Conservation (phyloP, 2,329 filamentous ascomycete species). For the Knufia fluminis region DNA sequence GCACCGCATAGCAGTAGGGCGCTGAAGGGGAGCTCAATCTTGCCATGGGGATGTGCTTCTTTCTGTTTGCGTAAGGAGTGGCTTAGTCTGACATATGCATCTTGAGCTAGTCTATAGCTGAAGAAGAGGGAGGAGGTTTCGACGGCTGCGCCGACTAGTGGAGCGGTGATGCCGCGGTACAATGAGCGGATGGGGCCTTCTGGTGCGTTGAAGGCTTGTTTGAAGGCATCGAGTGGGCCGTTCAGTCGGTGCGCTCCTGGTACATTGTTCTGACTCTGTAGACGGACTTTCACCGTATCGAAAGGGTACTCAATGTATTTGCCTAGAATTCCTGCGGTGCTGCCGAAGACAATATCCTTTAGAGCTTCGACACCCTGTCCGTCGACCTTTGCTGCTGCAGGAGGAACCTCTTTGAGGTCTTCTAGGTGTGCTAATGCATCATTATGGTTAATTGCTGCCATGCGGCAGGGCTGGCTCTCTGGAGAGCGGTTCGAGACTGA, state of each 20-base stretch:
- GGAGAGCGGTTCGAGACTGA: not conserved
- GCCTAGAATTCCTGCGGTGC: conserved; percentile 73
- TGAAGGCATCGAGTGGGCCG: conserved; percentile 85
- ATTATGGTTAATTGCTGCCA: conserved; percentile 21
- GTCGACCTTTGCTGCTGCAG: conserved; percentile 10
- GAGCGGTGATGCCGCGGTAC: conserved; percentile 88
- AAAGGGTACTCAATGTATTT: conserved; percentile 99
- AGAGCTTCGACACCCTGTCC: conserved; percentile 59
- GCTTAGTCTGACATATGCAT: conserved; percentile 55
- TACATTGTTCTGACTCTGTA: conserved; percentile 91
- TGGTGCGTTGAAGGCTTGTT: conserved; percentile 62
- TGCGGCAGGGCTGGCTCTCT: conserved; percentile 8
- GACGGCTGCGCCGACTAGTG: conserved; percentile 78
- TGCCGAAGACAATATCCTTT: conserved; percentile 84
- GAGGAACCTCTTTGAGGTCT: conserved; percentile 13
- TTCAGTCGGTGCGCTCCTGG: conserved; percentile 32
- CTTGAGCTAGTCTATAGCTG: conserved; percentile 63
- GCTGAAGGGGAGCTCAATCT: conserved; percentile 54
- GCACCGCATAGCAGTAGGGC: conserved; percentile 73
- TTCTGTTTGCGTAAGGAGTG: conserved; percentile 33
- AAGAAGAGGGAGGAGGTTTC: conserved; percentile 92
- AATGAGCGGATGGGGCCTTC: conserved; percentile 68
- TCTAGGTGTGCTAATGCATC: conserved; percentile 11
- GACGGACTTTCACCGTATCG: conserved; percentile 93
- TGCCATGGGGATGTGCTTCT: conserved; percentile 27